Evolutionary conservation across 2,329 filamentous ascomycete genomes (phyloP).

Genomic region (Colletotrichum siamense): DNA sequence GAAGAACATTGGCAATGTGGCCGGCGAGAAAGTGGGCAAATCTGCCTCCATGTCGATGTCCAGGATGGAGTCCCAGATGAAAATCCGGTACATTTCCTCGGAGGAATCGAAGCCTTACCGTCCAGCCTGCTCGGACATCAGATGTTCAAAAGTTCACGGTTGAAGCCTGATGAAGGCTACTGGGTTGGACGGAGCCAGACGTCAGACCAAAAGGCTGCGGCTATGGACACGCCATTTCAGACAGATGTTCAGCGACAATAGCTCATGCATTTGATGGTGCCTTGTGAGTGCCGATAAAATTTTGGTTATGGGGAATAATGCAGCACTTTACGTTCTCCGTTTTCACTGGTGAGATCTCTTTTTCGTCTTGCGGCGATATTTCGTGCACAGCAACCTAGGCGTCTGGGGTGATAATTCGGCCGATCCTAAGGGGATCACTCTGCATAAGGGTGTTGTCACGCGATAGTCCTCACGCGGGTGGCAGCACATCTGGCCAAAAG

Average conservation of each 20-base stretch:
- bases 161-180: accelerated
- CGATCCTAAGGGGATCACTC: not conserved
- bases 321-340: not conserved
- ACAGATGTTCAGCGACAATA: not conserved
- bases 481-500: not conserved
- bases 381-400: not conserved
- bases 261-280: not conserved
- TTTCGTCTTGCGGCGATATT: not conserved
- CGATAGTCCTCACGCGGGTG: not conserved
- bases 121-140: not conserved
- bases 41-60: not conserved
- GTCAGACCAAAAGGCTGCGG: not conserved
- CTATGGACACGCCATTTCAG: not conserved
- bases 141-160: not conserved
- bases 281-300: not conserved
- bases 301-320: accelerated
- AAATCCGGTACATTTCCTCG: not conserved
- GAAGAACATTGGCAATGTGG: not conserved
- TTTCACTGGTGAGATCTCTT: not conserved
- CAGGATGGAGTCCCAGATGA: not conserved
- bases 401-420: not conserved
- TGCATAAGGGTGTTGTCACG: not conserved
- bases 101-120: not conserved
- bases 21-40: not conserved
- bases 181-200: not conserved